A percentile compares a stretch with the other conserved stretches of the same genome.
These are phyloP conservation scores for Fusarium subtropicale DNA, from an alignment of 2,329 filamentous ascomycete species.

Conservation along the genomic window DNA sequence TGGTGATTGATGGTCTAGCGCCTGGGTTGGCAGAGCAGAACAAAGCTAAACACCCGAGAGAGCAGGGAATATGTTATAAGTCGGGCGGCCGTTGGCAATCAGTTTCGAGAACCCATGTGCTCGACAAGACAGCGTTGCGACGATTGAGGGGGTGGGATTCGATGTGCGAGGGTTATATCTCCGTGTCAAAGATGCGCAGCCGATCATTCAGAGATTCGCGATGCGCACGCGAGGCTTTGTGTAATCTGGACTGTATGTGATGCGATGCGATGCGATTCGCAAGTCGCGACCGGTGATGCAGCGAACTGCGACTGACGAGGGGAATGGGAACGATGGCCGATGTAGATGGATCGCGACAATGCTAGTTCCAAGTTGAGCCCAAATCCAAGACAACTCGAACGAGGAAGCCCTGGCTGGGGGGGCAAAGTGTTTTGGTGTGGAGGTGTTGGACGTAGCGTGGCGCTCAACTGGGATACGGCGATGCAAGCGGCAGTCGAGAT, in stretches of 20 bases:
- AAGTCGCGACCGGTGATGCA: conserved; percentile 40
- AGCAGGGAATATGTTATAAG: conserved; percentile 35
- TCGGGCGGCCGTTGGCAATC: conserved; percentile 38
- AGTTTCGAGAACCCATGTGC: conserved; percentile 46
- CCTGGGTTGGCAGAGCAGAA: conserved; percentile 23
- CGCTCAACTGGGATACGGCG: conserved; percentile 40
- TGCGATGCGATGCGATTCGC: conserved; percentile 40
- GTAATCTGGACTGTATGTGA: conserved; percentile 14
- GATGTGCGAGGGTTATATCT: conserved; percentile 27
- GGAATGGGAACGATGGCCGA: conserved; percentile 16
- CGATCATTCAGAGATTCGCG: conserved; percentile 40
- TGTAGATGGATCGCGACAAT: conserved; percentile 36
- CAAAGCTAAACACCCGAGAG: conserved; percentile 23
- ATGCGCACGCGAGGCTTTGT: conserved; percentile 46
- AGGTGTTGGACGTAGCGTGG: conserved; percentile 43
- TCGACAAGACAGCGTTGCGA: conserved; percentile 41
- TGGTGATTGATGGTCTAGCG: conserved; percentile 48
- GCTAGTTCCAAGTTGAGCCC: conserved; percentile 33
- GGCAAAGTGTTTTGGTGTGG: conserved; percentile 43
- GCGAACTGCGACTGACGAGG: conserved; percentile 29
- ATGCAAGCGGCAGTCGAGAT: conserved; percentile 43
- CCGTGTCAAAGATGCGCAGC: conserved; percentile 33
- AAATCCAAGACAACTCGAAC: conserved; percentile 27
- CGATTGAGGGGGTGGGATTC: conserved; percentile 29
- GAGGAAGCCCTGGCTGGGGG: conserved; percentile 40